Evolutionary conservation across 1,284 basidiomycete genomes (phyloP).

Genomic region (Boletus mariae): DNA sequence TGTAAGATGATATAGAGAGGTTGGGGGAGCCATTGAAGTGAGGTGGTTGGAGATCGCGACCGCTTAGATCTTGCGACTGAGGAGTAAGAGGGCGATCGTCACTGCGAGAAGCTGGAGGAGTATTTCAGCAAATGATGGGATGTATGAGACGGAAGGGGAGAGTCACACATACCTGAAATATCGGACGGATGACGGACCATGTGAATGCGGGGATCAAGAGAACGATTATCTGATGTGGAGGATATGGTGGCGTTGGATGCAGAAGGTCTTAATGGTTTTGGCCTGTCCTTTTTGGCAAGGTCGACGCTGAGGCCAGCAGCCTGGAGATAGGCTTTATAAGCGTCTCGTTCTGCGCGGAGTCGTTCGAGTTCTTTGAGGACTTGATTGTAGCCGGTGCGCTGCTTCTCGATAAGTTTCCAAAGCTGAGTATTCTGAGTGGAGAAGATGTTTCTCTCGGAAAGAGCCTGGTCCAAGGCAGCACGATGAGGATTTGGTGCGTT

Average conservation of each 20-base stretch:
- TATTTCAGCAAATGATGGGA: slow-evolving; percentile 21
- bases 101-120: slow-evolving; percentile 20
- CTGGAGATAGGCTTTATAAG: slow-evolving; percentile 51
- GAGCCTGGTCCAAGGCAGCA: slow-evolving; percentile 68
- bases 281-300: slow-evolving; percentile 30
- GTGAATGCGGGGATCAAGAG: slow-evolving; percentile 32
- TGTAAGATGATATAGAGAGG: slow-evolving; percentile 33
- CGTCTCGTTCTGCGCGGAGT: slow-evolving; percentile 75
- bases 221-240: slow-evolving; percentile 16
- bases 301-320: slow-evolving; percentile 35
- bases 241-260: slow-evolving; percentile 23
- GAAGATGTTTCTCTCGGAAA: slow-evolving; percentile 75
- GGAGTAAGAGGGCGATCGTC: slow-evolving; percentile 31
- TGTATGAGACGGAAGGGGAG: slow-evolving; percentile 10
- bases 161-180: slow-evolving; percentile 45
- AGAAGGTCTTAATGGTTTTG: slow-evolving; percentile 24
- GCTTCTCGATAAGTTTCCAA: slow-evolving; percentile 91
- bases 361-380: slow-evolving; percentile 79
- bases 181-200: slow-evolving; percentile 47
- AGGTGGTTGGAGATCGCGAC: slow-evolving; percentile 29
- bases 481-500: slow-evolving; percentile 50
- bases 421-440: slow-evolving; percentile 82
- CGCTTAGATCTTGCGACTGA: slow-evolving; percentile 39
- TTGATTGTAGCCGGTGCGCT: slow-evolving; percentile 66
- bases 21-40: slow-evolving; percentile 13